Conservation (phyloP, 768 basidiomycete species). For the Dentipellis sp. region DNA sequence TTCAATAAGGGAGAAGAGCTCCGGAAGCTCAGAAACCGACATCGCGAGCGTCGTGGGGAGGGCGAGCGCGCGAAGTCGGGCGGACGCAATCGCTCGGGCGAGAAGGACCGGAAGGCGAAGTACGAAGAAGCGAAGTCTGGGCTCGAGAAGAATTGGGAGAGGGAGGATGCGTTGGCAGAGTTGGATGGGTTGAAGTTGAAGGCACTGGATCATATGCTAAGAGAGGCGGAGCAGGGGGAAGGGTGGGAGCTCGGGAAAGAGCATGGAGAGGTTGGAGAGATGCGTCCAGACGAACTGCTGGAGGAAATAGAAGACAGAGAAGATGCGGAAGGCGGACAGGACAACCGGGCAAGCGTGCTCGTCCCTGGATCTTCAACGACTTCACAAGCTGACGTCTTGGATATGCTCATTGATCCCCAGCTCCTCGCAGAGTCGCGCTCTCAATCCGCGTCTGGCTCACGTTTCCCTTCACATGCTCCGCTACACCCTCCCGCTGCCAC, state of each 20-base stretch:
- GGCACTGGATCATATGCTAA: conserved; percentile 16
- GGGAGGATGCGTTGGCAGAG: conserved; percentile 27
- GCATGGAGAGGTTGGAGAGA: conserved; percentile 12
- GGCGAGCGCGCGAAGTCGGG: background rate
- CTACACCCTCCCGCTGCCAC: background rate
- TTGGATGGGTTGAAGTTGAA: conserved; percentile 25
- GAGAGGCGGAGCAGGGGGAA: conserved; percentile 17
- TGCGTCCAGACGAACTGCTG: background rate
- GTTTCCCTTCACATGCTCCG: background rate
- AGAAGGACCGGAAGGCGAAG: conserved; percentile 2
- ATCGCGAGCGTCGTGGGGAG: background rate
- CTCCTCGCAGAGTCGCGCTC: conserved; percentile 19
- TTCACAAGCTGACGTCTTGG: background rate
- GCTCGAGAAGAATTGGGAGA: conserved; percentile 1
- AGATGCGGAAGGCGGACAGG: conserved; percentile 22
- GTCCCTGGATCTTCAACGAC: background rate
- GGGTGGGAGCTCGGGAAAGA: conserved; percentile 11
- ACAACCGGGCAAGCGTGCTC: background rate
- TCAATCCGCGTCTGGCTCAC: background rate
- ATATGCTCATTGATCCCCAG: conserved; percentile 23
- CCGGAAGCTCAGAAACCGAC: background rate
- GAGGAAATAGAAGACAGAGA: conserved; percentile 19
- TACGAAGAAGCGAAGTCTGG: conserved; percentile 1
- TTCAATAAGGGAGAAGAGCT: background rate
- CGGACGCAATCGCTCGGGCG: conserved; percentile 20